Base-by-base conservation (phyloP, 1,284 basidiomycete species). In the Leccinum fuscescens region DNA sequence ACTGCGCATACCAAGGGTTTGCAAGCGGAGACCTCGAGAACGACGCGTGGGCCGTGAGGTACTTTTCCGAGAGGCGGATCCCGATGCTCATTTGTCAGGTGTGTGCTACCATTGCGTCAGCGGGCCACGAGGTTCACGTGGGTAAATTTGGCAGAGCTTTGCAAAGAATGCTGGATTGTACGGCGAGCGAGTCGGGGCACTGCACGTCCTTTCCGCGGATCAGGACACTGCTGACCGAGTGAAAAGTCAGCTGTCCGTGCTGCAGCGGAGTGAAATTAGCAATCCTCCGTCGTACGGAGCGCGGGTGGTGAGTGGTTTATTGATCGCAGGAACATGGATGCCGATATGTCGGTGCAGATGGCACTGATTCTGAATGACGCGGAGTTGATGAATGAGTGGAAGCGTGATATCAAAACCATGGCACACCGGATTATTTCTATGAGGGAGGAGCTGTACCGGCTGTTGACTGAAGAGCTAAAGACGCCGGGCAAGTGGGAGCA, bases 111-210 rank as follows among this genome's bases (percentile, higher is more conserved):
- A 12, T 49, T 11, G 46, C 55, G 54, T 15, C 14, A 9, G 31
- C 17, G 17, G 33, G 49, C 35, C 35, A 20, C 48, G 2, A 6
- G 14, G 52, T 50, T 73, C n/a, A 75, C 60, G 52, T 57, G 27
- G 17, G 11, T 12, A 3, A 56, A 22, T 29, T 48, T 11, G 31
- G 39, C 79, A 96, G 90, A 93, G 90, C 74, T 97, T 96, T 76
- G 94, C 95, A 39, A 97, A 98, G 84, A 97, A 97, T 70, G 94
- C 94, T 9, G 96, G 96, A 6, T 73, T 98, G 74, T 98, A 98
- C 72, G 91, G 93, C 55, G 92, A 96, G 77, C 90, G 94, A 35
- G 84, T 94, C 58, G 94, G 94, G 22, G 92, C 91, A 37, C 78
- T 97, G 68, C 92, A 94, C 74, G 74, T 96, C 55, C 83, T 95